Percentiles rank a stretch among this genome's conserved stretches.
Conservation (phyloP, 495 filamentous ascomycete species). For the Aspergillus steynii region DNA sequence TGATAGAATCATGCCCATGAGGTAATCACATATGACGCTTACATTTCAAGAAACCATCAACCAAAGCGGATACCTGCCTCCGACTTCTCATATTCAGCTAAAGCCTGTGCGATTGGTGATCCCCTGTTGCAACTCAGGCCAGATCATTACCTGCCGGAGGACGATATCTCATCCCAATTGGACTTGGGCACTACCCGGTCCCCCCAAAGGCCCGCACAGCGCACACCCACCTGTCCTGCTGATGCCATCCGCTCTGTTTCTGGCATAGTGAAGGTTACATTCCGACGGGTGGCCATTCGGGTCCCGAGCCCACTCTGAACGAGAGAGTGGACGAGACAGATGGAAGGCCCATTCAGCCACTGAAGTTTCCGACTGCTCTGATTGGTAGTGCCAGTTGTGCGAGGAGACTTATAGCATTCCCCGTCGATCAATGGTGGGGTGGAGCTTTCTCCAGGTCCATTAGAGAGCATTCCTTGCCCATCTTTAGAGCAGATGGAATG, state of each 20-base stretch:
- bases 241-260: slow-evolving; percentile 29
- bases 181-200: slow-evolving; percentile 16
- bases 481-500: slow-evolving; percentile 46
- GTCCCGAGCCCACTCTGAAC: slow-evolving; percentile 16
- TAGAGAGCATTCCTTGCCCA: slow-evolving; percentile 40
- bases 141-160: slow-evolving; percentile 9
- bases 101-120: not conserved
- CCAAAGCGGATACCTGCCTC: not conserved
- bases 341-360: slow-evolving; percentile 27
- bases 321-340: slow-evolving; percentile 20
- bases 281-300: slow-evolving; percentile 38
- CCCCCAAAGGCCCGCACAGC: slow-evolving; percentile 26
- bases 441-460: slow-evolving; percentile 28
- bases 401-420: slow-evolving; percentile 28
- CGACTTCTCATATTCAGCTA: not conserved
- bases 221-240: slow-evolving; percentile 23
- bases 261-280: slow-evolving; percentile 44
- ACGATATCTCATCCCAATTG: slow-evolving; percentile 19
- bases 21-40: slow-evolving; percentile 9
- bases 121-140: slow-evolving; percentile 6
- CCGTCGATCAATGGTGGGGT: slow-evolving; percentile 12
- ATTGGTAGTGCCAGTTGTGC: slow-evolving; percentile 29
- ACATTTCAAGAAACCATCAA: slow-evolving; percentile 5
- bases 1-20: not conserved
- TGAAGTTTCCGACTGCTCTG: slow-evolving; percentile 11